Percentiles rank a stretch among this genome's conserved stretches.
Conservation (phyloP, 2,329 filamentous ascomycete species). For the Fusarium musae region DNA sequence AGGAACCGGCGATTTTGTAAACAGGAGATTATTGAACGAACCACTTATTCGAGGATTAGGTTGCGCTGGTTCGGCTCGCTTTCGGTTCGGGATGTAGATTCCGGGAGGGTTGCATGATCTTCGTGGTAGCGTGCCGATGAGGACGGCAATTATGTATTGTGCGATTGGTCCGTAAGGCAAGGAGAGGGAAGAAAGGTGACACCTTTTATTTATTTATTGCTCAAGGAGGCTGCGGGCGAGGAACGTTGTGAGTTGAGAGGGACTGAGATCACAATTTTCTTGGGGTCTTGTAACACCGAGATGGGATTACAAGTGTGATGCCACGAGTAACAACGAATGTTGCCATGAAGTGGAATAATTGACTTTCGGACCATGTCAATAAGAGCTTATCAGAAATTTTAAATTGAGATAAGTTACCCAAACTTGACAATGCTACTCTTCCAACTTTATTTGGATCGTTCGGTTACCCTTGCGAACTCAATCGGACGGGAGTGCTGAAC, state of each 20-base stretch:
- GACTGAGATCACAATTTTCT: no score
- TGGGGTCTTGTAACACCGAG: background rate
- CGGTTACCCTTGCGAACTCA: background rate
- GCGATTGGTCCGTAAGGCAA: background rate
- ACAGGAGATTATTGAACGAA: background rate
- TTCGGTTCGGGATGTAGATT: slow-evolving; percentile 12
- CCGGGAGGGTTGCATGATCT: background rate
- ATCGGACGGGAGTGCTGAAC: background rate
- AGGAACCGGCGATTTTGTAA: slow-evolving; percentile 18
- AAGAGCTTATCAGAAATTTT: no score
- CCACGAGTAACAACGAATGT: background rate
- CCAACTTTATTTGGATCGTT: background rate
- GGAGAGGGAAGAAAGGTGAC: background rate
- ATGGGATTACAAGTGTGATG: background rate
- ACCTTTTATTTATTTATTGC: background rate
- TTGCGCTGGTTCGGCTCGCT: slow-evolving; percentile 1
- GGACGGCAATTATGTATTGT: background rate
- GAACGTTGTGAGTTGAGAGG: background rate
- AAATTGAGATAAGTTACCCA: background rate
- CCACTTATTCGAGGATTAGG: background rate
- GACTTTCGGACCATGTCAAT: background rate
- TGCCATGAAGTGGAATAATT: no score
- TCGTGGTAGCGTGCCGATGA: background rate
- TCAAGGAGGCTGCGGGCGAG: background rate
- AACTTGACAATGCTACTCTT: background rate